Percentiles rank a stretch among this genome's conserved stretches.
phyloP scores from a whole-genome alignment of 2,329 filamentous ascomycete genomes.

The Hysterium pulicare region DNA sequence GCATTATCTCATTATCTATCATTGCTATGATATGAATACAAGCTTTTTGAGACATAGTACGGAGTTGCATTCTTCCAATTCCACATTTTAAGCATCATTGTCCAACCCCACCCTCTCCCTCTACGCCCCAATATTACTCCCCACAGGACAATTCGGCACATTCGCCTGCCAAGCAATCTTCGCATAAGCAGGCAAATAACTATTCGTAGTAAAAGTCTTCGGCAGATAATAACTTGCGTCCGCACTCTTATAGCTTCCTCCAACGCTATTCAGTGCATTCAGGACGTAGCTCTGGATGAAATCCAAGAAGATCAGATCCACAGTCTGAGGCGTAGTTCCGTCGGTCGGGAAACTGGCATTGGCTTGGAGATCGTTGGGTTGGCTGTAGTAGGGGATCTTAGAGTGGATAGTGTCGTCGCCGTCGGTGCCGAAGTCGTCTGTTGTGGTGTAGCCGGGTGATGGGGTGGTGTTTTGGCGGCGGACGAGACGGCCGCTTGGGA shows the following conservation, averaged over 20 bases:
- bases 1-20: too few species aligned
- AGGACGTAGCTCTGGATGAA: constrained; percentile 42
- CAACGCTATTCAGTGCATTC: constrained; percentile 32
- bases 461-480: constrained; percentile 47
- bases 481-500: constrained; percentile 41
- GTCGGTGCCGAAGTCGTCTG: constrained; percentile 55
- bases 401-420: constrained; percentile 56
- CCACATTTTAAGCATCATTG: background rate
- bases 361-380: constrained; percentile 52
- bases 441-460: constrained; percentile 53
- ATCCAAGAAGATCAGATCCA: constrained; percentile 55
- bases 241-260: constrained; percentile 24
- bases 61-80: background rate
- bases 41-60: background rate
- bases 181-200: constrained; percentile 40
- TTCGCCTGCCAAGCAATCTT: constrained; percentile 40
- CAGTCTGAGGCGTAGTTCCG: constrained; percentile 41
- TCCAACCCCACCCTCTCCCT: constrained; percentile 1
- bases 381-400: constrained; percentile 44
- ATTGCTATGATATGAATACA: background rate
- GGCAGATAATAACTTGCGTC: constrained; percentile 39
- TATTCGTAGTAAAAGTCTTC: constrained; percentile 42
- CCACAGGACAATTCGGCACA: constrained; percentile 40
- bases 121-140: constrained; percentile 28
- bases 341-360: constrained; percentile 48